These are phyloP conservation scores for Paecilomyces variotii DNA, from an alignment of 2,329 filamentous ascomycete genomes.

Conservation along the genomic window DNA sequence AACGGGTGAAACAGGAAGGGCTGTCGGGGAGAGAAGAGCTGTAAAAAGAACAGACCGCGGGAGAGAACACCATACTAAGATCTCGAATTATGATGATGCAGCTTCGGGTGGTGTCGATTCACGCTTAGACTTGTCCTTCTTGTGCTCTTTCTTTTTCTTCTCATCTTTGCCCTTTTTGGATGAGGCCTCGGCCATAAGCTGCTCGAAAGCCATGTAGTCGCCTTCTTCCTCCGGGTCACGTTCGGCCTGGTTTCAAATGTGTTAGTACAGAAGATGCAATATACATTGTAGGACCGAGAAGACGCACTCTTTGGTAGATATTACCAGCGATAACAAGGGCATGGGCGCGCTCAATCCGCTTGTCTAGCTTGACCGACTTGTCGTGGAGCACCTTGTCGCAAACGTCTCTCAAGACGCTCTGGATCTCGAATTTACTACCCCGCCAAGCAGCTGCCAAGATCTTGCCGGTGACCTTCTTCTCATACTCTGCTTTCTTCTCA, in stretches of 20 bases:
- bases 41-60: background rate
- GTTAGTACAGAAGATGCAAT: conserved; percentile 5
- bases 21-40: background rate
- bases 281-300: background rate
- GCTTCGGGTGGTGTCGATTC: background rate
- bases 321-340: conserved; percentile 83
- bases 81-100: background rate
- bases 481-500: conserved; percentile 91
- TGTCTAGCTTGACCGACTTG: conserved; percentile 69
- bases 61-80: background rate
- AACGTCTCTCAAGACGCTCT: conserved; percentile 88
- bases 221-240: conserved; percentile 93
- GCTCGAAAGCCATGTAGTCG: conserved; percentile 97
- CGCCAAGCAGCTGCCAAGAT: conserved; percentile 95
- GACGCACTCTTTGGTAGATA: conserved; percentile 72
- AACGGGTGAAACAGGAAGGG: background rate
- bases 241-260: conserved; percentile 53
- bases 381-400: conserved; percentile 80
- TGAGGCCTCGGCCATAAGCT: conserved; percentile 91
- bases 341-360: conserved; percentile 84
- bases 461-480: conserved; percentile 93
- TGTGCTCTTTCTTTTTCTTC: conserved; percentile 61
- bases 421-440: conserved; percentile 95
- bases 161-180: conserved; percentile 83
- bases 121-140: conserved; percentile 21